phyloP scores from a whole-genome alignment of 371 early-diverging fungal species.

The Actinomortierella ambigua region DNA sequence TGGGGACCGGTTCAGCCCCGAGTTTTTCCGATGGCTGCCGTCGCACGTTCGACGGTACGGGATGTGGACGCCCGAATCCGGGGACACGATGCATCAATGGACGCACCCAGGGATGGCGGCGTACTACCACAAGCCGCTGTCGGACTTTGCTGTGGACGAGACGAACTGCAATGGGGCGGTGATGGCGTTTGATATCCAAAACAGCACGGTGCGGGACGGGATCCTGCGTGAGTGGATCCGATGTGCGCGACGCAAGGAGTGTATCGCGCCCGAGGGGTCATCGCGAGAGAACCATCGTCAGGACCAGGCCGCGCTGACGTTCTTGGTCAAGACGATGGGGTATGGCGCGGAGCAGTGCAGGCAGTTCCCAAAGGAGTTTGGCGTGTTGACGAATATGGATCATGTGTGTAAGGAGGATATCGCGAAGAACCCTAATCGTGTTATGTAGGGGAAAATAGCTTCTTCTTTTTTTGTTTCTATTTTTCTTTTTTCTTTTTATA shows the following conservation, averaged over 20 bases:
- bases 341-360: slow-evolving; percentile 12
- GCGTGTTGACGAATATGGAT: slow-evolving; percentile 27
- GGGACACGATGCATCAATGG: slow-evolving; percentile 48
- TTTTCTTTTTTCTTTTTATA: slow-evolving; percentile 6
- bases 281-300: slow-evolving; percentile 57
- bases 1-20: slow-evolving; percentile 49
- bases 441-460: slow-evolving; percentile 4
- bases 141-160: slow-evolving; percentile 14
- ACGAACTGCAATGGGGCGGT: slow-evolving; percentile 58
- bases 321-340: slow-evolving; percentile 42
- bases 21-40: slow-evolving; percentile 50
- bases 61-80: slow-evolving; percentile 55
- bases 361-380: slow-evolving; percentile 15
- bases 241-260: slow-evolving; percentile 48
- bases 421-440: slow-evolving; percentile 13
- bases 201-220: slow-evolving; percentile 36
- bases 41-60: slow-evolving; percentile 36
- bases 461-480: background rate
- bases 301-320: slow-evolving; percentile 58
- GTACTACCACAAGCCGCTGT: slow-evolving; percentile 38
- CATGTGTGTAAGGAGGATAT: slow-evolving; percentile 26
- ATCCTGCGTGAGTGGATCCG: slow-evolving; percentile 53
- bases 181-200: slow-evolving; percentile 52
- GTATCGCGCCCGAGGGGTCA: slow-evolving; percentile 57
- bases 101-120: slow-evolving; percentile 53